Percentiles rank a stretch among this genome's conserved stretches.
Conservation (phyloP, 2,329 filamentous ascomycete genomes). For the Alternaria burnsii region DNA sequence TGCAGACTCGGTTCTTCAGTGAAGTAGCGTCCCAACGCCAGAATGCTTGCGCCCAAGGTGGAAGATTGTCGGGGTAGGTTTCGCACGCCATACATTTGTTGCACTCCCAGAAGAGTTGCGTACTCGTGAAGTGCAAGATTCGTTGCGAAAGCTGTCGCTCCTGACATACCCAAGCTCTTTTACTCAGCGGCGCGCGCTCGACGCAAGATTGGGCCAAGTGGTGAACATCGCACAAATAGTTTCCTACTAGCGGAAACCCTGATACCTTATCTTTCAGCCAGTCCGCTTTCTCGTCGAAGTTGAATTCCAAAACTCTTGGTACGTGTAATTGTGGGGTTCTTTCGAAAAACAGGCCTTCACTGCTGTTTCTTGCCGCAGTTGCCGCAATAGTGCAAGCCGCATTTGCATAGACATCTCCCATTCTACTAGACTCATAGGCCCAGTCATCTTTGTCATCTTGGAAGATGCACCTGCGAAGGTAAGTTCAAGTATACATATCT, state of each 20-base stretch:
- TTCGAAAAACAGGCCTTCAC: neutral
- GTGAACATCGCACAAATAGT: neutral
- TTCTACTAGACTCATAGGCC: neutral
- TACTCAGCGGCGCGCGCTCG: neutral
- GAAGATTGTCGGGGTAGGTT: neutral
- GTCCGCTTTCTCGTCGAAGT: neutral
- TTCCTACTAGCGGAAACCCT: neutral
- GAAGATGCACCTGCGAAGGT: neutral
- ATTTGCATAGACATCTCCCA: neutral
- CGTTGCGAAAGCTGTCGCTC: too few relatives aligned
- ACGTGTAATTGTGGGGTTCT: rapidly evolving
- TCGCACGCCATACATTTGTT: neutral
- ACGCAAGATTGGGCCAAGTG: neutral
- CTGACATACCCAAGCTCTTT: neutral
- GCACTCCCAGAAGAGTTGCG: neutral
- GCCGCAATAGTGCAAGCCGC: neutral
- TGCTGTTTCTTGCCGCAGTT: neutral
- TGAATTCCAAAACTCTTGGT: neutral
- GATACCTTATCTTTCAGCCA: neutral
- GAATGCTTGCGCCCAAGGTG: neutral
- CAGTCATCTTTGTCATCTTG: neutral
- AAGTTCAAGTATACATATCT: neutral
- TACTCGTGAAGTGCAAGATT: neutral
- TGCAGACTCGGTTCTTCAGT: neutral
- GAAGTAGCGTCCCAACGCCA: neutral